Percentiles rank a stretch among this genome's conserved stretches.
Evolutionary conservation across 257 asterid species (phyloP).

Genomic region (Nicotiana noctiflora): DNA sequence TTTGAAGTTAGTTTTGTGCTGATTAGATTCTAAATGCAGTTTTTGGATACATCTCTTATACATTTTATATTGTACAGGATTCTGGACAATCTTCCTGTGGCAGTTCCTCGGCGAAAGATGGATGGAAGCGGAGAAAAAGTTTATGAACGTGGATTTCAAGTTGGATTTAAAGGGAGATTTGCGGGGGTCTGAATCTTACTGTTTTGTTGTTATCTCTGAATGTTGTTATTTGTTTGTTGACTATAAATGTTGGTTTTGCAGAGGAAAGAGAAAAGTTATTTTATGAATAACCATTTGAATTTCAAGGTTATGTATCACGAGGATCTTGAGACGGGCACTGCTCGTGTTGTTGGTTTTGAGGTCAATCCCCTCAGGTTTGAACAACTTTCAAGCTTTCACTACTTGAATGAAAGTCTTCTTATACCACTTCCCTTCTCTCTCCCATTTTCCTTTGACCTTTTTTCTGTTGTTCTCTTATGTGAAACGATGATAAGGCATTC

Average conservation of each 20-base stretch:
- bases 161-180: conserved; percentile 36
- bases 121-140: conserved; percentile 22
- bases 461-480: not conserved
- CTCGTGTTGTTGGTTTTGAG: conserved; percentile 52
- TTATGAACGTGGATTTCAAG: conserved; percentile 39
- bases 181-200: conserved; percentile 26
- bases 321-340: conserved; percentile 32
- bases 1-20: not conserved
- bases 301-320: conserved; percentile 48
- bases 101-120: conserved; percentile 35
- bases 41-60: not conserved
- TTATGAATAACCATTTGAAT: conserved; percentile 38
- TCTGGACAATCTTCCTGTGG: conserved; percentile 51
- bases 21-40: not conserved
- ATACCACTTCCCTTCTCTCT: not conserved
- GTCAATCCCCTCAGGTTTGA: conserved; percentile 44
- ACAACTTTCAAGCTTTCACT: conserved; percentile 6
- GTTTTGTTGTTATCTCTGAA: not conserved
- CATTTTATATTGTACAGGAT: conserved; percentile 23
- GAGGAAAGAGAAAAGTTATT: conserved; percentile 34
- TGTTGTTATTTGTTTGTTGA: not conserved
- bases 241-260: conserved; percentile 13
- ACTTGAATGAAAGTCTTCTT: not conserved
- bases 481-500: not conserved
- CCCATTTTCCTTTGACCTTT: not conserved